Conservation (phyloP, 371 early-diverging fungal species). For the Blastocladiella emersonii region DNA sequence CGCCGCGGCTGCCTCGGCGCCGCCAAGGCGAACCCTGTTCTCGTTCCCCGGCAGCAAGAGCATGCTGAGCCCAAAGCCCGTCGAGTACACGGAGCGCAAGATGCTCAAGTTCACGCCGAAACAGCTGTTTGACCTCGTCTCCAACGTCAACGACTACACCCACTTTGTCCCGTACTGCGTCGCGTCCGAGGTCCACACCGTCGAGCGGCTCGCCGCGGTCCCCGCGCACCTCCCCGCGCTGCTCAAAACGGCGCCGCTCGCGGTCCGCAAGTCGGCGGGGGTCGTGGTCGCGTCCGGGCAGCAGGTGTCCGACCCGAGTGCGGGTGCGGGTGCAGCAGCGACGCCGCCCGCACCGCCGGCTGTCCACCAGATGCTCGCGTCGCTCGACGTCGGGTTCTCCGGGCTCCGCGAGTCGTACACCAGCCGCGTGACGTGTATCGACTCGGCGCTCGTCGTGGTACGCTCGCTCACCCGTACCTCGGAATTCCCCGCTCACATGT, state of each 20-base stretch:
- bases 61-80: background rate
- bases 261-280: background rate
- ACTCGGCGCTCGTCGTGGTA: conserved; percentile 37
- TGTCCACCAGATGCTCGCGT: conserved; percentile 40
- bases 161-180: conserved; percentile 66
- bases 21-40: too few species aligned
- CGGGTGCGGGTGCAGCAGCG: too few species aligned
- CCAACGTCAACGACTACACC: conserved; percentile 60
- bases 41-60: too few species aligned
- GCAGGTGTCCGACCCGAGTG: background rate
- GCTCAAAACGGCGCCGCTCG: background rate
- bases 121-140: conserved; percentile 56
- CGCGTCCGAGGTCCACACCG: conserved; percentile 31
- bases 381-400: conserved; percentile 59
- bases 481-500: background rate
- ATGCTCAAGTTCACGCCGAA: conserved; percentile 38
- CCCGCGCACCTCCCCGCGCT: background rate
- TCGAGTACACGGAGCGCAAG: conserved; percentile 3
- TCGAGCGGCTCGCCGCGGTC: conserved; percentile 13
- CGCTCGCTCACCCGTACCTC: conserved; percentile 2
- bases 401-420: conserved; percentile 58
- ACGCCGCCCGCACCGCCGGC: background rate
- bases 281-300: too few species aligned
- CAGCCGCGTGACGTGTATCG: conserved; percentile 51
- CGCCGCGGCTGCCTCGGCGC: too few species aligned